Conservation (phyloP, 2,329 filamentous ascomycete species). For the Rutstroemia sp. region DNA sequence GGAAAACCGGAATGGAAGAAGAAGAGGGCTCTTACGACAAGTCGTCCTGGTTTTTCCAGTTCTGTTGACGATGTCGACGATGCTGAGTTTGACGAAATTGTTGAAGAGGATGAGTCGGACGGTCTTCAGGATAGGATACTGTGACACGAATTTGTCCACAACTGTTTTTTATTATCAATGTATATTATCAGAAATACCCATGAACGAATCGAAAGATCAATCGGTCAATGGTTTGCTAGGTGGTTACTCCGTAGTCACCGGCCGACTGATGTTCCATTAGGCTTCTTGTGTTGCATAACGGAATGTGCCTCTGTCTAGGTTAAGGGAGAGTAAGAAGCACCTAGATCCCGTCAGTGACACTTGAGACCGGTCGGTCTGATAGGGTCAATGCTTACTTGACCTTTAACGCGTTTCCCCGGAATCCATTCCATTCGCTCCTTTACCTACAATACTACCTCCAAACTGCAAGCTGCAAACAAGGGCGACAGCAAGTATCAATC, state of each 20-base stretch:
- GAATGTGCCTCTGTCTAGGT: no score
- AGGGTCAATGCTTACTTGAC: no score
- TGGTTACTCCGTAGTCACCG: neutral
- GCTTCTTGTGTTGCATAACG: neutral
- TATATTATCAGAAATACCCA: neutral
- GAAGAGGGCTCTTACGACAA: slow-evolving; percentile 14
- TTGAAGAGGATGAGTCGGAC: neutral
- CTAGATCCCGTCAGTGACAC: no score
- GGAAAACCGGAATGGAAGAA: slow-evolving; percentile 23
- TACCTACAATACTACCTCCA: no score
- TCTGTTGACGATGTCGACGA: neutral
- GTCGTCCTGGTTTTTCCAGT: slow-evolving; percentile 9
- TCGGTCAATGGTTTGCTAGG: neutral
- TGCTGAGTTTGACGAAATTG: neutral
- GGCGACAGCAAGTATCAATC: no score
- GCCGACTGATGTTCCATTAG: neutral
- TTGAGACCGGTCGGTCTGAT: no score
- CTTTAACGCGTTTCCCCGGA: no score
- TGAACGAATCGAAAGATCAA: neutral
- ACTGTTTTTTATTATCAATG: neutral
- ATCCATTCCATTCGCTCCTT: no score
- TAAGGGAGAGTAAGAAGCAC: no score
- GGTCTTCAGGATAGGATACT: slow-evolving; percentile 20
- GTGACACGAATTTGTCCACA: slow-evolving; percentile 6
- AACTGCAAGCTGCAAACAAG: no score